Evolutionary conservation across 176 grass and related monocot species (phyloP), one percentile per base, ranked within the genome.

Genomic region (Urochloa ruziziensis): DNA sequence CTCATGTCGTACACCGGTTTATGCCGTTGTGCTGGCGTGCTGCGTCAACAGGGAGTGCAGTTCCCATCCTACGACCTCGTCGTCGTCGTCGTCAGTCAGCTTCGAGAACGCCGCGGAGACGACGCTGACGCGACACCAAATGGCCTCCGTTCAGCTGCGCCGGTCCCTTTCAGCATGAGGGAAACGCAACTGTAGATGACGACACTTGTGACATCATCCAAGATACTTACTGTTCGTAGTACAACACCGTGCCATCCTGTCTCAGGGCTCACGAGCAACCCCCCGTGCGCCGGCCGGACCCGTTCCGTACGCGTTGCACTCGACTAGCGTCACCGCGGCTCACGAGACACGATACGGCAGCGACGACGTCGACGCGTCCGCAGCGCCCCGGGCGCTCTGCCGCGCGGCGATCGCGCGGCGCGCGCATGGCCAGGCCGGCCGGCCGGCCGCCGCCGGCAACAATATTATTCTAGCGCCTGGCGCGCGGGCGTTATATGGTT

Each of bases 401-500:
- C 69, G 69, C 69, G 73, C n/a, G 62, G 24, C 43, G 43, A 12
- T 11, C 37, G 48, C 25, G 2, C 56, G 30, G 30, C 19, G 53
- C 9, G 6, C 34, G 33, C 63, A 24, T 19, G 62, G 51, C 61
- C 62, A 67, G 73, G 30, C 2, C 0, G 80, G 24, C 30, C 34
- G 18, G 46, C 80, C 80, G 67, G 67, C 80, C 25, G 86, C 53
- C 7, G 67, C 28, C 15, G 36, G 65, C 1, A 60, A 49, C 40
- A 82, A 67, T 68, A 59, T 37, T 75, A 59, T 85, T 75, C 37
- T 24, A 42, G 13, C 12, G 33, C 21, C 47, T 10, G 78, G 62
- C 47, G 78, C 17, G 35, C 16, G 30, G 43, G 24, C 56, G 23
- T 63, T 86, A 83, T 78, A 78, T 79, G 58, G 23, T 74, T 60